phyloP scores from a whole-genome alignment of 2,329 filamentous ascomycete species.

The Colletotrichum sp. region DNA sequence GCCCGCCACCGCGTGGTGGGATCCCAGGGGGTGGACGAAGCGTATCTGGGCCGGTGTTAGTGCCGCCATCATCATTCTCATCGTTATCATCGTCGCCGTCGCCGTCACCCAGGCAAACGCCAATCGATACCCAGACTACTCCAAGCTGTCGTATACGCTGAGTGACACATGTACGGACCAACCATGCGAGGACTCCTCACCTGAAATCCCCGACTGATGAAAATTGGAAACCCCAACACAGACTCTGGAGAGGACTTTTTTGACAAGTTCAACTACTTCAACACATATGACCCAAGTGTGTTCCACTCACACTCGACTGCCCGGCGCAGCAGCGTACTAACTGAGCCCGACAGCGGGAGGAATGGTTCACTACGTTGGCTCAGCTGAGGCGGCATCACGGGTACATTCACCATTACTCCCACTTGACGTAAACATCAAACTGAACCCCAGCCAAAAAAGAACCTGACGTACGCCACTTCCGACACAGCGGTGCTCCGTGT shows the following conservation, averaged over 20 bases:
- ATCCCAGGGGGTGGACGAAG: conserved; percentile 59
- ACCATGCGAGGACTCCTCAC: background rate
- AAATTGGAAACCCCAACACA: conserved; percentile 24
- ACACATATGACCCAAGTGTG: conserved; percentile 53
- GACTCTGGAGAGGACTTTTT: conserved; percentile 57
- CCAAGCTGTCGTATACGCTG: conserved; percentile 49
- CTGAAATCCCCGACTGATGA: conserved; percentile 4
- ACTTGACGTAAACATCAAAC: background rate
- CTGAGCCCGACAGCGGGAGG: conserved; percentile 39
- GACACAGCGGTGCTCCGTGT: conserved; percentile 62
- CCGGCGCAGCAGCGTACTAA: background rate
- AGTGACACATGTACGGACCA: conserved; percentile 51
- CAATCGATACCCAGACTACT: conserved; percentile 55
- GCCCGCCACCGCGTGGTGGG: conserved; percentile 34
- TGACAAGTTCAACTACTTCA: conserved; percentile 60
- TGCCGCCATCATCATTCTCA: conserved; percentile 45
- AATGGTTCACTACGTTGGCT: conserved; percentile 59
- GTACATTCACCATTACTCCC: conserved; percentile 34
- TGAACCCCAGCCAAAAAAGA: conserved; percentile 40
- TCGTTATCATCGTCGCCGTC: conserved; percentile 53
- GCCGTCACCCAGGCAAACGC: conserved; percentile 43
- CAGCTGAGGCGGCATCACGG: conserved; percentile 41
- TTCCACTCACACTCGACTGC: background rate
- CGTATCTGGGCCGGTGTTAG: conserved; percentile 52
- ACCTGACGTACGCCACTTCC: conserved; percentile 63